Percentiles rank a stretch among this genome's conserved stretches.
phyloP scores from a whole-genome alignment of 306 rosid genomes.

The Parietaria judaica region DNA sequence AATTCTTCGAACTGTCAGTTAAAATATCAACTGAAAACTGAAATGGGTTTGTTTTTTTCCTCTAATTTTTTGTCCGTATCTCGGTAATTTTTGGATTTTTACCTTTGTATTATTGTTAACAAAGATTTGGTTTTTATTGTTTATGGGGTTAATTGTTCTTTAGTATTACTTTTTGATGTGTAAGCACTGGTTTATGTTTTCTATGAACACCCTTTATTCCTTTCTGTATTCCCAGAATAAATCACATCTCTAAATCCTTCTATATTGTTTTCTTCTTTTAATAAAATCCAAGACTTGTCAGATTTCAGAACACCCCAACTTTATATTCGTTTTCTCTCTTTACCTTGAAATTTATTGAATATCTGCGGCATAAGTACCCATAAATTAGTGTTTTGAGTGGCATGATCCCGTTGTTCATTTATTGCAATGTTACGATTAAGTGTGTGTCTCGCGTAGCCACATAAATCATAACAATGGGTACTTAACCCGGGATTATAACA shows the following conservation, averaged over 20 bases:
- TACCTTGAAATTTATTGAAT: background rate
- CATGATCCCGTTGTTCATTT: too few species aligned
- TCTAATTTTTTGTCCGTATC: conserved; percentile 11
- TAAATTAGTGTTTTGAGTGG: too few species aligned
- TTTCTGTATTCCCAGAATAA: background rate
- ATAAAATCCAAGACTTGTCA: too few species aligned
- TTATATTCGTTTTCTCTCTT: background rate
- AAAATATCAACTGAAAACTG: background rate
- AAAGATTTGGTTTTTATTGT: background rate
- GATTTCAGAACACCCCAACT: too few species aligned
- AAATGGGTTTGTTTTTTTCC: conserved; percentile 9
- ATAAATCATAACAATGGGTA: too few species aligned
- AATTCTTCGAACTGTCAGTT: too few species aligned
- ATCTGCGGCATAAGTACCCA: too few species aligned
- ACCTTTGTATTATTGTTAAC: background rate
- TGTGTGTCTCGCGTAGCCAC: too few species aligned
- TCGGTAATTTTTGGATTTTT: background rate
- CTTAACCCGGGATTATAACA: too few species aligned
- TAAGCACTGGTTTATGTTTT: background rate
- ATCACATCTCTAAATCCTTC: background rate
- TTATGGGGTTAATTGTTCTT: background rate
- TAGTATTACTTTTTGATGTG: too few species aligned
- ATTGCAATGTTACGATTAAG: too few species aligned
- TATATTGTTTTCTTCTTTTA: too few species aligned
- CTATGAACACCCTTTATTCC: background rate